Evolutionary conservation across 2,329 filamentous ascomycete genomes (phyloP), one percentile per base, ranked within the genome.

Genomic region (Venturia oleaginea): DNA sequence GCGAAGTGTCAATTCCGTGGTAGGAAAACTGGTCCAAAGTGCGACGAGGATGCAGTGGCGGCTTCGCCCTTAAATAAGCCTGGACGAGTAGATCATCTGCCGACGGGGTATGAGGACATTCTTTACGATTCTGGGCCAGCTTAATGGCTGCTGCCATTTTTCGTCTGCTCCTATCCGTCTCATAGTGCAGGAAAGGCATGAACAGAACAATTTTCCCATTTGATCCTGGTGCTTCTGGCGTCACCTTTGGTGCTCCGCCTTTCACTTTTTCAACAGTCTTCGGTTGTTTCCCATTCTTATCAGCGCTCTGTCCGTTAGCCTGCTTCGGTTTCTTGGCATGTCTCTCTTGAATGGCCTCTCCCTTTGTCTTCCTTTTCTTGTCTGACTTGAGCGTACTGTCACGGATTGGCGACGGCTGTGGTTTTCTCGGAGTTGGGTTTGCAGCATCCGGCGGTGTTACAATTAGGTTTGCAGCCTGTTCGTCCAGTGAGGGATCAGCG

Each of bases 1-100:
- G 78, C 54, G 80, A 76, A 0, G 85, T 88, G 67, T 87, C 81
- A 62, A 84, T 84, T 59, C 84, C 85, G 46, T 86, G 84, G 67
- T 87, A 87, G 70, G 84, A 86, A 71, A 84, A 88, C 64, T 88
- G 85, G 68, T 88, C 85, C 0, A 88, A 74, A 0, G 86, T 88
- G 27, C 86, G 78, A 11, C 85, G 80, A 0, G 85, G 79, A 70
- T 88, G 85, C 1, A 86, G 73, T 3, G 73, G 5, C 78, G 78
- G 13, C 79, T 80, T 13, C 75, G 76, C 27, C 73, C 74, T 72
- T 22, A 83, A 65, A 68, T 84, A 81, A 27, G 78, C 81, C 42
- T 79, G 72, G 4, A 83, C 68, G 3, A 83, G 74, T 68, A 81
- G 74, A 46, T 79, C 75, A 65, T 83, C 80, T 37, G 74, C 72